These are phyloP conservation scores for Scutellaria baicalensis DNA, from an alignment of 257 asterid genomes.

Conservation along the genomic window DNA sequence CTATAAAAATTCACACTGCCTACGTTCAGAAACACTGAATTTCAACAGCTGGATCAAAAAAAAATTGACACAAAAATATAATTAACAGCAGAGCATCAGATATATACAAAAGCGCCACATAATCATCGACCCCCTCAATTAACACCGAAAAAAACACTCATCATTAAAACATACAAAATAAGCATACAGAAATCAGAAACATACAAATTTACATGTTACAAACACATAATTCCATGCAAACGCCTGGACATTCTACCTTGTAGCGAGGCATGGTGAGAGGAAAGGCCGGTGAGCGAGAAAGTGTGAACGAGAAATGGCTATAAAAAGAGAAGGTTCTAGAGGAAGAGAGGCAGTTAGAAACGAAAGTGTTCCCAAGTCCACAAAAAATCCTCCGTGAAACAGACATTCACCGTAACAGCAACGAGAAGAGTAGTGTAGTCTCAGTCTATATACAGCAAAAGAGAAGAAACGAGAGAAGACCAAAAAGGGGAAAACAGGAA, in stretches of 20 bases:
- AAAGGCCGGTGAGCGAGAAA: slow-evolving; percentile 8
- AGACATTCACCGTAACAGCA: slow-evolving; percentile 42
- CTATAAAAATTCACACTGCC: not conserved
- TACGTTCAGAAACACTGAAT: not conserved
- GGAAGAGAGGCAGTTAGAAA: slow-evolving; percentile 10
- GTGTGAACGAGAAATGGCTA: slow-evolving; percentile 12
- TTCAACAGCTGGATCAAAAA: not conserved
- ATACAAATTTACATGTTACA: not conserved
- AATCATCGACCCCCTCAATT: not conserved
- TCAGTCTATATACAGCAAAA: slow-evolving; percentile 5
- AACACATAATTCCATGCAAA: not conserved
- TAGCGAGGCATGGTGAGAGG: slow-evolving; percentile 41
- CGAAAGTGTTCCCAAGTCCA: slow-evolving; percentile 15
- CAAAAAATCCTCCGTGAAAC: slow-evolving; percentile 27
- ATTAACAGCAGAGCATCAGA: not conserved
- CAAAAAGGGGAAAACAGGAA: not conserved
- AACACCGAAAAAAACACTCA: not conserved
- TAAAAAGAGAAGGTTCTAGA: slow-evolving; percentile 16
- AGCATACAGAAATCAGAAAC: not conserved
- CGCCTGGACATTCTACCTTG: slow-evolving; percentile 32
- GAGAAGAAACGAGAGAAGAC: not conserved
- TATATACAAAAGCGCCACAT: not conserved
- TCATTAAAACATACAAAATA: not conserved
- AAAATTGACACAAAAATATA: not conserved
- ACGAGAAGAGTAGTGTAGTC: not conserved